These are phyloP conservation scores for Trichoderma erinaceum DNA, from an alignment of 495 filamentous ascomycete genomes.

Conservation along the genomic window DNA sequence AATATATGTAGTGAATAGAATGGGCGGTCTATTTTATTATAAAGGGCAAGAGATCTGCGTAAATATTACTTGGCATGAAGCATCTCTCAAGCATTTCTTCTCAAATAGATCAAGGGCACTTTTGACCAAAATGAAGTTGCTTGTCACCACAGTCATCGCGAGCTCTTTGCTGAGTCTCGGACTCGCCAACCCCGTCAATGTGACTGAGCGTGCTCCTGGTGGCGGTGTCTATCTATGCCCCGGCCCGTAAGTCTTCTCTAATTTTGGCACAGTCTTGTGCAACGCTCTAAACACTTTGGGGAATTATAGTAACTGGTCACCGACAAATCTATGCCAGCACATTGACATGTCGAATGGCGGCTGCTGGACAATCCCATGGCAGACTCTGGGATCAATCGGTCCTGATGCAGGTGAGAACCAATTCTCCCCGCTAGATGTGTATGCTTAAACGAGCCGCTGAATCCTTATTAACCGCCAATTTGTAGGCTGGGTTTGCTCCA, in stretches of 20 bases:
- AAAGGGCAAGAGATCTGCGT: not conserved
- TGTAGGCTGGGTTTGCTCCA: not conserved
- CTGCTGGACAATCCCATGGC: not conserved
- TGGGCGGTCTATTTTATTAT: not conserved
- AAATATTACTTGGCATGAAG: not conserved
- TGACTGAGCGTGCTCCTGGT: not conserved
- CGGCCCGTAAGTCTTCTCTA: not conserved
- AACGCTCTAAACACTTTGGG: not conserved
- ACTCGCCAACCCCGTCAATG: not conserved
- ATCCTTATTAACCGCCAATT: not conserved
- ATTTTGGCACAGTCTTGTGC: not conserved
- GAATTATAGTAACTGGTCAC: not conserved
- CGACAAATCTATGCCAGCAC: not conserved
- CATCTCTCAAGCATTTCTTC: not conserved
- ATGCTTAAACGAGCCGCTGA: not conserved
- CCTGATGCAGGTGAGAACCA: not conserved
- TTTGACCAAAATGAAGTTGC: not conserved
- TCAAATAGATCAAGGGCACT: too few species aligned
- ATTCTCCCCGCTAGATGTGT: not conserved
- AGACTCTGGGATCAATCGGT: slow-evolving; percentile 9
- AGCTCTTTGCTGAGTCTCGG: slow-evolving; percentile 11
- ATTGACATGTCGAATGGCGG: not conserved
- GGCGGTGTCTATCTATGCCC: not conserved
- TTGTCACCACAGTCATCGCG: not conserved
- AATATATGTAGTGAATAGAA: too few species aligned